Evolutionary conservation across 306 rosid species (phyloP), one percentile per base, ranked within the genome.

Genomic region (Prosopis cineraria): DNA sequence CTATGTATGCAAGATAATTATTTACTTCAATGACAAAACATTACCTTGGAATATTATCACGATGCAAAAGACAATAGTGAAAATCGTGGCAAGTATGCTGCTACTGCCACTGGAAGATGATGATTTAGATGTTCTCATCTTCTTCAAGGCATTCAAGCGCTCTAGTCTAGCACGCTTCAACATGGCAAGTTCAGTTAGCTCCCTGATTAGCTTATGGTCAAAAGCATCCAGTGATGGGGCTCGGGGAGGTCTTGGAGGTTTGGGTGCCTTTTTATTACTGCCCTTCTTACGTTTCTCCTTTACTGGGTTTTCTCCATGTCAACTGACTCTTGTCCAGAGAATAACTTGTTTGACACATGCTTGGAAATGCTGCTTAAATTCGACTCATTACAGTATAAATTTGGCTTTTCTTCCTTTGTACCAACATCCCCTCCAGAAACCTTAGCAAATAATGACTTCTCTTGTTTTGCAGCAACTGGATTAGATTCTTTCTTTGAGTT

Each of bases 211-310:
- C 87, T 90, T 95, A 27, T 78, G 86, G 55, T 95, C 98, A 7
- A 97, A 93, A 1, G 90, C 97, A 80, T 95, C 98, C 80, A 95
- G 30, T 2, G 98, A 88, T 2, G 97, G 97, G 30, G 90, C 91
- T 73, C 79, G 87, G 4, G 98, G 98, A 68, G 98, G 93, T 64
- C 99, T 90, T n/a, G 99, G 99, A 68, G 99, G 99, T 67, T 88
- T 95, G 10, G 83, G 74, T 65, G 98, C 72, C 78, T 91, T 96
- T 73, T 88, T 91, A 69, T 88, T 87, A 87, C 87, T 70, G 0
- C 76, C 81, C 78, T 91, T 95, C 60, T 93, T 93, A n/a, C 79
- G 87, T 74, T 91, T 95, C 73, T 88, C 98, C 90, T 90, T 93
- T 33, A 19, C 75, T 2, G 65, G 59, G 80, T 77, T 80, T 85